These are phyloP conservation scores for Quercus tomentella DNA, from an alignment of 331 rosid genomes.

Conservation along the genomic window DNA sequence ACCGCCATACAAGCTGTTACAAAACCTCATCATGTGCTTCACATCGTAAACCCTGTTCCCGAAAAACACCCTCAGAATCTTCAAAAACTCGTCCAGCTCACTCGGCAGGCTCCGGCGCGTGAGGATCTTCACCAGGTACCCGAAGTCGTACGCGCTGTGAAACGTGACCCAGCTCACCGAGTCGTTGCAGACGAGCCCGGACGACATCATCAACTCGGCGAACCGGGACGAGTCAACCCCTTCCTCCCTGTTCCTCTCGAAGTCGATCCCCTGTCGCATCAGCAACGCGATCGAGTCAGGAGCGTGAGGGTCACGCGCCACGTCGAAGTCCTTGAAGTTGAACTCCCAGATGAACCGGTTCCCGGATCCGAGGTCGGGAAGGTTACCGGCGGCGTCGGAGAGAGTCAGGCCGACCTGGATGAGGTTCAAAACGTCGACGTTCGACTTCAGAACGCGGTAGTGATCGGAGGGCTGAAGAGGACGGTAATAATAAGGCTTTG, in stretches of 20 bases:
- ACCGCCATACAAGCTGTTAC: constrained; percentile 55
- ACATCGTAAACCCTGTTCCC: constrained; percentile 58
- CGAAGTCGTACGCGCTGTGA: constrained; percentile 80
- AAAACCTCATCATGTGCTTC: constrained; percentile 70
- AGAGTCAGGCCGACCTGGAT: constrained; percentile 78
- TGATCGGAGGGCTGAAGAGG: constrained; percentile 51
- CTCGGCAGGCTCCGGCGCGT: constrained; percentile 46
- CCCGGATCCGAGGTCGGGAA: constrained; percentile 40
- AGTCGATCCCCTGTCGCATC: constrained; percentile 64
- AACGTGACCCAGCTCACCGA: constrained; percentile 74
- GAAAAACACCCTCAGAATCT: constrained; percentile 31
- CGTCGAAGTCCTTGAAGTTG: constrained; percentile 64
- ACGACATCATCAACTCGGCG: constrained; percentile 48
- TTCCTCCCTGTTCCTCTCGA: constrained; percentile 32
- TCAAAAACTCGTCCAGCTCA: constrained; percentile 41
- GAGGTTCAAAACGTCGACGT: constrained; percentile 72
- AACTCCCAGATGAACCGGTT: constrained; percentile 68
- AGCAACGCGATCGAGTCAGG: constrained; percentile 61
- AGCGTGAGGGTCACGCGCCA: constrained; percentile 40
- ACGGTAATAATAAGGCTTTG: constrained; percentile 7
- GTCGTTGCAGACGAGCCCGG: constrained; percentile 59
- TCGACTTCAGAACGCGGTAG: constrained; percentile 50
- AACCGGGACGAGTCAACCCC: constrained; percentile 51
- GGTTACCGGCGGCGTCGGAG: constrained; percentile 57
- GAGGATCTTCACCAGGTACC: constrained; percentile 65